Percentiles rank a stretch among this genome's conserved stretches.
These are phyloP conservation scores for Apophysomyces ossiformis DNA, from an alignment of 371 early-diverging fungal species.

Conservation along the genomic window DNA sequence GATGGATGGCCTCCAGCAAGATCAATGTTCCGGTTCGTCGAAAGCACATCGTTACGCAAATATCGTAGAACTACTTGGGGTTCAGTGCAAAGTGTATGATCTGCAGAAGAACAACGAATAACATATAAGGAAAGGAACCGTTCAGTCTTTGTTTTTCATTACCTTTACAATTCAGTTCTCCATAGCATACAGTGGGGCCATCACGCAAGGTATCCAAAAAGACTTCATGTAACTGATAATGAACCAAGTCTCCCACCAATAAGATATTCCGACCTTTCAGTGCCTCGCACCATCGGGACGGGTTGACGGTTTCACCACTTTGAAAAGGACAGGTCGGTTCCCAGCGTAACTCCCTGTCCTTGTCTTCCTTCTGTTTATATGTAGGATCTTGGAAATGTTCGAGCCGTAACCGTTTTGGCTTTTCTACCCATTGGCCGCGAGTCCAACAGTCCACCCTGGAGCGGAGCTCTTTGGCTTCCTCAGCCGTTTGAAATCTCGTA, in stretches of 20 bases:
- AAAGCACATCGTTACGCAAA: conserved; percentile 61
- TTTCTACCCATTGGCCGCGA: conserved; percentile 19
- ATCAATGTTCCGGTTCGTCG: conserved; percentile 41
- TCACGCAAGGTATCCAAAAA: conserved; percentile 53
- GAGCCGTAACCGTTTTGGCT: background rate
- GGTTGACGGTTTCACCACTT: background rate
- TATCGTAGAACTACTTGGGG: conserved; percentile 45
- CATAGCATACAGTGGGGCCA: conserved; percentile 57
- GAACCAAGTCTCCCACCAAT: conserved; percentile 60
- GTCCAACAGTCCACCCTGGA: conserved; percentile 25
- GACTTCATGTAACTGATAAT: conserved; percentile 62
- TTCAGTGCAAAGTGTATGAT: conserved; percentile 47
- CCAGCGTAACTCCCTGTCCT: background rate
- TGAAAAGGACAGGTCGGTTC: background rate
- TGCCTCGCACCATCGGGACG: conserved; percentile 33
- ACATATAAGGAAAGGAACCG: background rate
- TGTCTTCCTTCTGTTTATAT: conserved; percentile 32
- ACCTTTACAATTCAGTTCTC: conserved; percentile 64
- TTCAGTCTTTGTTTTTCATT: conserved; percentile 9
- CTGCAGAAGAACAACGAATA: conserved; percentile 19
- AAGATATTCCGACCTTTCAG: conserved; percentile 47
- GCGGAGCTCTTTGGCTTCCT: conserved; percentile 14
- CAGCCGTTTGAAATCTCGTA: conserved; percentile 3
- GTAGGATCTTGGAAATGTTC: conserved; percentile 49
- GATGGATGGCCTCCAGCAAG: conserved; percentile 41